Evolutionary conservation across 345 rosid species (phyloP), one percentile per base, ranked within the genome.

Genomic region (Isatis tinctoria): DNA sequence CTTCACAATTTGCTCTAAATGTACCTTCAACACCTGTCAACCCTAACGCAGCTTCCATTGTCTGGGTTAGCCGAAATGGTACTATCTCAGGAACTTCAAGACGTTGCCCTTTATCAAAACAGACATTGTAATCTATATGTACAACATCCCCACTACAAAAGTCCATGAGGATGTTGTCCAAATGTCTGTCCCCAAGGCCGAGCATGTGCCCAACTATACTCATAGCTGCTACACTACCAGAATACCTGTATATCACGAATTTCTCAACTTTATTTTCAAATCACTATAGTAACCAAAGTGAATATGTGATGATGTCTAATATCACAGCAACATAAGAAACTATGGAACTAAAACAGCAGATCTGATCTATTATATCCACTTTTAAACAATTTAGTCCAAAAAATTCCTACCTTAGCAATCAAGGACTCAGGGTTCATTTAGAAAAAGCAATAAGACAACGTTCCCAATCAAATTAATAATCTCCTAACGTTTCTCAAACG

Each of bases 141-240:
- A 93, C 89, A 22, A 93, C 85, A 81, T 93, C 98, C 83, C 97
- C 98, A 77, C 85, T 90, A 69, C 85, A 84, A 80, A 90, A 90
- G 83, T 93, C 96, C 75, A 93, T 80, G 54, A 93, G 95, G 81
- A 93, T 88, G 78, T 93, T 93, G 79, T 93, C 98, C 80, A 90
- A 85, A 84, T 90, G 98, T 79, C 98, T 87, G 75, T 93, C 98
- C 13, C 98, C 96, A 22, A 93, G 86, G 73, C 98, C 98, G 41
- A 93, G 81, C 81, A 93, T 82, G 81, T 93, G 95, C 62, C 98
- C 98, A 43, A 90, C 96, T 80, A 93, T 90, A 78, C 98, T 93
- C 98, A 90, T 93, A 75, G 95, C 93, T 56, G 98, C 98, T 78
- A 93, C 86, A 74, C 91, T 93, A 74, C 93, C 90, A 64, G 95